Base-by-base conservation (phyloP, 495 filamentous ascomycete genomes). In the Pseudevernia furfuracea region DNA sequence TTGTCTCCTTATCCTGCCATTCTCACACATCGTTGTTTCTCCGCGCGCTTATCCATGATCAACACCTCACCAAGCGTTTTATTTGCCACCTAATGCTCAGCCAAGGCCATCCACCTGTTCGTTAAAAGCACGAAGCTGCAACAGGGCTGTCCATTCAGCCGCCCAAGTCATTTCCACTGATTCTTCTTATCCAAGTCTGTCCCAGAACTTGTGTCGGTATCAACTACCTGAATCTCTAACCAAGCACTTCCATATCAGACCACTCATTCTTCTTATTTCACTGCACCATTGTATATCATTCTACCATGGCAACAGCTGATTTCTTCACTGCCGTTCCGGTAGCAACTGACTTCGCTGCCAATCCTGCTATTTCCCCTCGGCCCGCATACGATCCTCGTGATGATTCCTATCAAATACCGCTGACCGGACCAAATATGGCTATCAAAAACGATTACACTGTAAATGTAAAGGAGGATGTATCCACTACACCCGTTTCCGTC, bases 261-360 rank as follows among this genome's bases (percentile, higher is more conserved):
- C 21, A 8, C 2, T n/a, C 21, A 19, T 9, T 23, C 23, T 10
- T 9, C 3, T 46, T 23, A 8, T 23, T 7, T 59, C n/a, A 43
- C 39, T 41, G 32, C 25, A 37, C 4, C 58, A 23, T 46, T 46
- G 21, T 44, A 23, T 21, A 46, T 44, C 34, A 3, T 6, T 60
- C 34, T 21, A 61, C 41, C 37, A 61, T 61, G 46, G 32, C 46
- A 10, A 30, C 59, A 52, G 23, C 44, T 15, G 60, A 61, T 1
- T 25, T n/a, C 25, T 38, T 21, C 36, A 23, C 9, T 37, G n/a
- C n/a, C n/a, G n/a, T n/a, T n/a, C n/a, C n/a, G n/a, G n/a, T n/a
- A n/a, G n/a, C n/a, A n/a, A n/a, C n/a, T n/a, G n/a, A n/a, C 25
- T 38, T 21, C 36, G 15, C 9, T 37, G 25, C 19, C 44, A 36